Evolutionary conservation across 129 eudicot species (phyloP).

Genomic region (Scalesia atractyloides): DNA sequence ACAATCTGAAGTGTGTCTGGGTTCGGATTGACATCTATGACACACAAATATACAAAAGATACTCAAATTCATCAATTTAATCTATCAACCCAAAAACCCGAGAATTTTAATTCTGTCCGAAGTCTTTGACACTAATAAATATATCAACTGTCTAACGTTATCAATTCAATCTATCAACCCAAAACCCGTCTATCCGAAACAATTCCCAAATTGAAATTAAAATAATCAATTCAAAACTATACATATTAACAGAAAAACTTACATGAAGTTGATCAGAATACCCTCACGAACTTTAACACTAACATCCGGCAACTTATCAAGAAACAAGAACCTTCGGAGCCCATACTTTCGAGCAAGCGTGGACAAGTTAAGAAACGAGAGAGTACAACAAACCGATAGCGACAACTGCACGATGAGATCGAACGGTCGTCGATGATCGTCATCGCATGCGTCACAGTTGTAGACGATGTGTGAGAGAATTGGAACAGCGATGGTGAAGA

Average conservation of each 20-base stretch:
- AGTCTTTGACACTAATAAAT: too few species aligned
- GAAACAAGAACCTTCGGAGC: conserved; percentile 65
- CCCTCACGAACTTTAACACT: conserved; percentile 65
- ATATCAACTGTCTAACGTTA: too few species aligned
- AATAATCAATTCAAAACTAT: background rate
- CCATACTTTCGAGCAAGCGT: conserved; percentile 60
- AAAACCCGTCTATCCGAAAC: too few species aligned
- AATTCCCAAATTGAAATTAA: background rate
- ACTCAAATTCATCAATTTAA: too few species aligned
- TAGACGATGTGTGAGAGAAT: conserved; percentile 61
- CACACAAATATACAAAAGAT: too few species aligned
- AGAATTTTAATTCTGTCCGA: too few species aligned
- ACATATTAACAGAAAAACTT: conserved; percentile 24
- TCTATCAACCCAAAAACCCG: too few species aligned
- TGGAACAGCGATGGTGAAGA: conserved; percentile 68
- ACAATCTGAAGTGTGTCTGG: too few species aligned
- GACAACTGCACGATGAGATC: conserved; percentile 72
- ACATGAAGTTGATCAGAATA: conserved; percentile 75
- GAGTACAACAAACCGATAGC: conserved; percentile 48
- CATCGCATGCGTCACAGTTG: conserved; percentile 60
- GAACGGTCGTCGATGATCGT: conserved; percentile 60
- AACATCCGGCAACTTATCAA: conserved; percentile 63
- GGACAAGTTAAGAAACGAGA: conserved; percentile 64
- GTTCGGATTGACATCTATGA: too few species aligned
- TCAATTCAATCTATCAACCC: too few species aligned